Evolutionary conservation across 129 eudicot genomes (phyloP).

Genomic region (Flaveria sonorensis): DNA sequence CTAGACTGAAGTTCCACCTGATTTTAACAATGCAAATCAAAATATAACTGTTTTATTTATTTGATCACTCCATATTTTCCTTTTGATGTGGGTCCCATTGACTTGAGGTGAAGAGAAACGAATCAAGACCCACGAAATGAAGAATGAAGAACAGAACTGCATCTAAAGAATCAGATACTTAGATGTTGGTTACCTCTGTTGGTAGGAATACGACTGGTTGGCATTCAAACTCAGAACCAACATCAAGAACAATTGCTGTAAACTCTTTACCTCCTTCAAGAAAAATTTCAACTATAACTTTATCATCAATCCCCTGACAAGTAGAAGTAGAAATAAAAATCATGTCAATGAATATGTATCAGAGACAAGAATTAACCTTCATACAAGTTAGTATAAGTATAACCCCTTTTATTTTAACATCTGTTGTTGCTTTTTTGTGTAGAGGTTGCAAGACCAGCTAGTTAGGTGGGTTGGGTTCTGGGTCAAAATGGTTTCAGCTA

Average conservation of each 20-base stretch:
- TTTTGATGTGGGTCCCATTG: constrained; percentile 21
- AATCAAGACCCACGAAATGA: constrained; percentile 1
- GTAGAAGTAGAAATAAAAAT: background rate
- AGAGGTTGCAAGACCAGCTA: background rate
- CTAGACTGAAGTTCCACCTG: constrained; percentile 90
- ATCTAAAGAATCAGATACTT: background rate
- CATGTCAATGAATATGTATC: constrained; percentile 14
- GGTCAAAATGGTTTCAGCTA: background rate
- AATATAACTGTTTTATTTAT: background rate
- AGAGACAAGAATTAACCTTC: background rate
- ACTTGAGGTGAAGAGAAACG: background rate
- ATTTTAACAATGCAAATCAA: constrained; percentile 11
- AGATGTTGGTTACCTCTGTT: constrained; percentile 61
- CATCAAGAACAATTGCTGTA: constrained; percentile 90
- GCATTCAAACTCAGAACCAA: constrained; percentile 59
- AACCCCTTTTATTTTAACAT: too few species aligned
- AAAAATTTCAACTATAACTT: constrained; percentile 77
- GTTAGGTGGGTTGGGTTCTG: background rate
- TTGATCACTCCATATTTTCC: constrained; percentile 6
- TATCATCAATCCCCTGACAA: constrained; percentile 86
- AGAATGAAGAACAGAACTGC: constrained; percentile 13
- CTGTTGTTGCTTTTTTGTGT: too few species aligned
- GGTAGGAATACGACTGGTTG: constrained; percentile 82
- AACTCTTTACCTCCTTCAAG: constrained; percentile 93
- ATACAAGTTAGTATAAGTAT: background rate